A percentile compares a stretch with the other conserved stretches of the same genome.
Evolutionary conservation across 2,329 filamentous ascomycete species (phyloP).

Genomic region (Intubia oerlemansii): DNA sequence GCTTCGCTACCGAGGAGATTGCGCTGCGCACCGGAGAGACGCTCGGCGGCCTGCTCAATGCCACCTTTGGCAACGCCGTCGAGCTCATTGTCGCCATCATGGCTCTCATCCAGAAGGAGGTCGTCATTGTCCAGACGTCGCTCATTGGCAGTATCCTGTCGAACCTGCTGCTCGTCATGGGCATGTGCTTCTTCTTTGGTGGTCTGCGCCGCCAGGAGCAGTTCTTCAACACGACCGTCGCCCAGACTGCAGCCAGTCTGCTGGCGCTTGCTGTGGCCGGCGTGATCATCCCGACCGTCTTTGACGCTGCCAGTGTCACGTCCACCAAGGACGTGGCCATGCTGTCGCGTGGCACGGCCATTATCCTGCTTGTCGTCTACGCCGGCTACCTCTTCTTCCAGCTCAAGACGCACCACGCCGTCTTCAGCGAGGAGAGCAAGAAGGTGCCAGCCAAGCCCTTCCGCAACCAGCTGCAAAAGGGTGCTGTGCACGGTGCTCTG

Average conservation of each 20-base stretch:
- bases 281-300: constrained; percentile 79
- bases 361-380: constrained; percentile 74
- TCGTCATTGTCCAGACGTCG: constrained; percentile 79
- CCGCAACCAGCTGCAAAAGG: constrained; percentile 13
- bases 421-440: constrained; percentile 62
- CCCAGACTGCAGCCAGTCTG: constrained; percentile 69
- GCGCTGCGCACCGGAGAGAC: constrained; percentile 66
- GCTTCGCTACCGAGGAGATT: constrained; percentile 76
- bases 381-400: constrained; percentile 75
- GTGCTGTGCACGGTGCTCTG: constrained; percentile 19
- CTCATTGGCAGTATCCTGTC: constrained; percentile 82
- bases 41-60: constrained; percentile 72
- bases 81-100: constrained; percentile 80
- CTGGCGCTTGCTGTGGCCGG: constrained; percentile 60
- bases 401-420: constrained; percentile 58
- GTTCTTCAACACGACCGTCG: constrained; percentile 79
- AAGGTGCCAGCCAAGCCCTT: constrained; percentile 46
- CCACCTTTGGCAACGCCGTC: constrained; percentile 76
- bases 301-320: constrained; percentile 31
- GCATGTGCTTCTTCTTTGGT: constrained; percentile 82
- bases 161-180: constrained; percentile 72
- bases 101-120: constrained; percentile 50
- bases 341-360: constrained; percentile 49
- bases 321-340: constrained; percentile 28
- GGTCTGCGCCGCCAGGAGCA: constrained; percentile 62